Percentiles rank a stretch among this genome's conserved stretches.
Conservation (phyloP, 1,139 yeast genomes). For the Eremothecium cymbalariae region DNA sequence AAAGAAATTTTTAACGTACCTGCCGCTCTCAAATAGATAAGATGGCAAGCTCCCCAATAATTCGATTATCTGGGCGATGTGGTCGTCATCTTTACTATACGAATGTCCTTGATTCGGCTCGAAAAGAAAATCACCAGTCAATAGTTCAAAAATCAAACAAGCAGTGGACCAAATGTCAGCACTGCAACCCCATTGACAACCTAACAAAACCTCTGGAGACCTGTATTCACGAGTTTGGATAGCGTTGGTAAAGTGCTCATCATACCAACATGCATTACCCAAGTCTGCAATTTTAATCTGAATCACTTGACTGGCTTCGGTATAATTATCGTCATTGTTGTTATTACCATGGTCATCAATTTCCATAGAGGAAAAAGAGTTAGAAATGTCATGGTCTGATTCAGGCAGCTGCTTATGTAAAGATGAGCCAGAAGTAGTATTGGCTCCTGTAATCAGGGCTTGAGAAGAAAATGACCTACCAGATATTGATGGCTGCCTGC, state of each 20-base stretch:
- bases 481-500: slow-evolving; percentile 10
- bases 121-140: slow-evolving; percentile 69
- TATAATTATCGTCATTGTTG: slow-evolving; percentile 1
- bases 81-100: slow-evolving; percentile 64
- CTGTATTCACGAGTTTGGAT: slow-evolving; percentile 73
- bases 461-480: slow-evolving; percentile 5
- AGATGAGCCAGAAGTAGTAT: slow-evolving; percentile 2
- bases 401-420: slow-evolving; percentile 3
- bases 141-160: slow-evolving; percentile 59
- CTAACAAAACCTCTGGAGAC: slow-evolving; percentile 56
- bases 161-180: slow-evolving; percentile 73
- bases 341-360: slow-evolving; percentile 11
- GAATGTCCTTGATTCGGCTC: slow-evolving; percentile 48
- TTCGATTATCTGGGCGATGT: slow-evolving; percentile 66
- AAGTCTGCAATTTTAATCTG: slow-evolving; percentile 63
- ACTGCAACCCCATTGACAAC: slow-evolving; percentile 65
- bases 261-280: slow-evolving; percentile 66
- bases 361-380: slow-evolving; percentile 30
- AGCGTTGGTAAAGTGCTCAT: slow-evolving; percentile 60
- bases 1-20: slow-evolving; percentile 45
- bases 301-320: slow-evolving; percentile 28
- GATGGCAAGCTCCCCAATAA: slow-evolving; percentile 52
- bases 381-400: slow-evolving; percentile 17
- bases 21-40: slow-evolving; percentile 42
- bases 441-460: not conserved